Evolutionary conservation across 768 basidiomycete genomes (phyloP).

Genomic region (Pleurotus cornucopiae): DNA sequence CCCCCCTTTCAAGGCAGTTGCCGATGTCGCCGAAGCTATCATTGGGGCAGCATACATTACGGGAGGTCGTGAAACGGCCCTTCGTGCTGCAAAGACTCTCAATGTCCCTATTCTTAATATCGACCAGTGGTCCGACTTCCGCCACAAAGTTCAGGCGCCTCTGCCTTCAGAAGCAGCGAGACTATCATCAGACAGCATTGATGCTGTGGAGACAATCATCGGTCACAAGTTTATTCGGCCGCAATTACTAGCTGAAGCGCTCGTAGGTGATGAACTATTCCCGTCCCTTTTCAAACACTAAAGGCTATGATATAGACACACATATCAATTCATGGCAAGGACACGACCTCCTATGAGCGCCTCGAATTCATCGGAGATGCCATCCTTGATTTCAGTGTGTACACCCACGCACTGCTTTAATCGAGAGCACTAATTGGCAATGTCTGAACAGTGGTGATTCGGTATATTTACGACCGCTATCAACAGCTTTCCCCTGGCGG

Average conservation of each 20-base stretch:
- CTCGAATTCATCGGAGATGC: constrained; percentile 87
- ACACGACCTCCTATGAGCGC: constrained; percentile 62
- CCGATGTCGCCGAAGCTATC: constrained; percentile 83
- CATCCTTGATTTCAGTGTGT: constrained; percentile 77
- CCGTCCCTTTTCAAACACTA: neutral
- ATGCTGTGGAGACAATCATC: constrained; percentile 59
- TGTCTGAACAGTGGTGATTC: constrained; percentile 57
- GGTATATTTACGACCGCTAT: constrained; percentile 63
- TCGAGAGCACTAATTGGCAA: constrained; percentile 8
- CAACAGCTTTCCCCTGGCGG: constrained; percentile 66
- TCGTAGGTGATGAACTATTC: constrained; percentile 43
- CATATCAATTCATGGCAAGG: constrained; percentile 50
- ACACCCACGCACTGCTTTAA: neutral
- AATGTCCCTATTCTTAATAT: constrained; percentile 61
- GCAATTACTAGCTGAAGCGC: constrained; percentile 64
- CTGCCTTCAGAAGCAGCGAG: constrained; percentile 39
- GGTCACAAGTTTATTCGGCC: constrained; percentile 60
- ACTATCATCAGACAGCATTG: constrained; percentile 43
- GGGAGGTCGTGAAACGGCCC: constrained; percentile 64
- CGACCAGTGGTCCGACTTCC: constrained; percentile 72
- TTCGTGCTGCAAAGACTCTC: constrained; percentile 60
- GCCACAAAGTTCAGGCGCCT: constrained; percentile 38
- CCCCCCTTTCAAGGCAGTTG: constrained; percentile 50
- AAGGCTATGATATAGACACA: constrained; percentile 54
- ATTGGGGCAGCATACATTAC: constrained; percentile 79